Evolutionary conservation across 2,329 filamentous ascomycete genomes (phyloP).

Genomic region (Phaeosphaeria sp.): DNA sequence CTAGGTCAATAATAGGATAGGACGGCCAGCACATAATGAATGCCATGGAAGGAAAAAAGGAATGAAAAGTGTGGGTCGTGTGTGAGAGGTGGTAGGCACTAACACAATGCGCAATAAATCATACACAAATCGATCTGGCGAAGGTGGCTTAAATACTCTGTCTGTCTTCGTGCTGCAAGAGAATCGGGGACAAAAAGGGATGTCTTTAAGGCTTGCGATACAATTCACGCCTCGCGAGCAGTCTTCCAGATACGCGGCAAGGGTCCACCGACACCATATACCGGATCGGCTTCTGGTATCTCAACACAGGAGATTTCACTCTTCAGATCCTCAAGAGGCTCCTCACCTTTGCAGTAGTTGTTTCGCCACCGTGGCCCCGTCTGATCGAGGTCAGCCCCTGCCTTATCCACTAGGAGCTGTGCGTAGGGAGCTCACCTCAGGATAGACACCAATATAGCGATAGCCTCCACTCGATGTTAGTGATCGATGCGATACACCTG

Average conservation of each 20-base stretch:
- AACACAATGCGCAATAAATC: too few species aligned
- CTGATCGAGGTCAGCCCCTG: slow-evolving; percentile 1
- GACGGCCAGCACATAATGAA: too few species aligned
- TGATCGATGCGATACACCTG: slow-evolving; percentile 44
- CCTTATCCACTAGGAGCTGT: neutral
- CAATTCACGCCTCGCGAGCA: neutral
- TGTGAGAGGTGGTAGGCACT: too few species aligned
- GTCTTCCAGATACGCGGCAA: slow-evolving; percentile 8
- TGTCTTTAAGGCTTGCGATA: neutral
- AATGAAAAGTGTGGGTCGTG: too few species aligned
- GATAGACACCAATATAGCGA: slow-evolving; percentile 46
- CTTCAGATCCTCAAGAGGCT: slow-evolving; percentile 3
- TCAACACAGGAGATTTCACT: slow-evolving; percentile 8
- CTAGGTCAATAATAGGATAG: too few species aligned
- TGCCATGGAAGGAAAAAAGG: too few species aligned
- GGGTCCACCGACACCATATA: slow-evolving; percentile 9
- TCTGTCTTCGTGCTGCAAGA: too few species aligned
- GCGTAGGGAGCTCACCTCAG: slow-evolving; percentile 25
- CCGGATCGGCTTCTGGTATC: slow-evolving; percentile 10
- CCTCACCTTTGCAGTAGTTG: slow-evolving; percentile 10
- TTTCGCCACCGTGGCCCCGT: slow-evolving; percentile 13
- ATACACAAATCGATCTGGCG: too few species aligned
- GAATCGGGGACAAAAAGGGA: too few species aligned
- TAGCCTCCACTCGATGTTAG: slow-evolving; percentile 38
- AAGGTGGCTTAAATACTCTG: too few species aligned